Conservation (phyloP, 257 asterid genomes). For the Nicotiana undulata region DNA sequence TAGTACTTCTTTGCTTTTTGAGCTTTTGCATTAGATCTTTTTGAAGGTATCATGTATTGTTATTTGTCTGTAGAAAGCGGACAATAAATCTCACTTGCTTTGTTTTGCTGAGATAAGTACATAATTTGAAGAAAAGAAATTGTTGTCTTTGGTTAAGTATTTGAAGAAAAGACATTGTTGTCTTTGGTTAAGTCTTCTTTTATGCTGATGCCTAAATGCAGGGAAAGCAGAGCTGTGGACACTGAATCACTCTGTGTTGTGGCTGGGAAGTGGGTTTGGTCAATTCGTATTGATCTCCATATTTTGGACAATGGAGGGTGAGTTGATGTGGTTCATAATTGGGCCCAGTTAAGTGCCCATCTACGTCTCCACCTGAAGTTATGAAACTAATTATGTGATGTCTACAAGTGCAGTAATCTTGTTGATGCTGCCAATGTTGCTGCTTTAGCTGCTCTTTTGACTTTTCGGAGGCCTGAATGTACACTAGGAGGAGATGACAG, state of each 20-base stretch:
- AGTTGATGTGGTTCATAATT: slow-evolving; percentile 18
- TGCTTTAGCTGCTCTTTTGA: slow-evolving; percentile 85
- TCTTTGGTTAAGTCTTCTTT: slow-evolving; percentile 1
- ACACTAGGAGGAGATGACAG: slow-evolving; percentile 82
- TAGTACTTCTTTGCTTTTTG: neutral
- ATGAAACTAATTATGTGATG: neutral
- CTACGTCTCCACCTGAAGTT: neutral
- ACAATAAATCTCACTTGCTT: neutral
- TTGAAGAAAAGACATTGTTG: neutral
- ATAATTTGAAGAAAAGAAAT: neutral
- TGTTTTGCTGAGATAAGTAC: neutral
- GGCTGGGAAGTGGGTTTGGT: slow-evolving; percentile 94
- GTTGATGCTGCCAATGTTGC: slow-evolving; percentile 96
- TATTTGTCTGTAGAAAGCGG: neutral
- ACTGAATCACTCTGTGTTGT: slow-evolving; percentile 93
- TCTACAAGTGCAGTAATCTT: slow-evolving; percentile 54
- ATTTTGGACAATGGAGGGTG: slow-evolving; percentile 94
- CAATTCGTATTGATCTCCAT: slow-evolving; percentile 85
- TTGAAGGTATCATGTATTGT: neutral
- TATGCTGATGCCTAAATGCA: slow-evolving; percentile 22
- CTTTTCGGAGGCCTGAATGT: slow-evolving; percentile 92
- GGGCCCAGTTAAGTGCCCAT: neutral
- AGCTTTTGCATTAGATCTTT: neutral
- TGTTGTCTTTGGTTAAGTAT: neutral
- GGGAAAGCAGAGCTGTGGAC: slow-evolving; percentile 98